Percentiles rank a stretch among this genome's conserved stretches.
Evolutionary conservation across 768 basidiomycete species (phyloP).

Genomic region (Pilatotrama ljubarskyi): DNA sequence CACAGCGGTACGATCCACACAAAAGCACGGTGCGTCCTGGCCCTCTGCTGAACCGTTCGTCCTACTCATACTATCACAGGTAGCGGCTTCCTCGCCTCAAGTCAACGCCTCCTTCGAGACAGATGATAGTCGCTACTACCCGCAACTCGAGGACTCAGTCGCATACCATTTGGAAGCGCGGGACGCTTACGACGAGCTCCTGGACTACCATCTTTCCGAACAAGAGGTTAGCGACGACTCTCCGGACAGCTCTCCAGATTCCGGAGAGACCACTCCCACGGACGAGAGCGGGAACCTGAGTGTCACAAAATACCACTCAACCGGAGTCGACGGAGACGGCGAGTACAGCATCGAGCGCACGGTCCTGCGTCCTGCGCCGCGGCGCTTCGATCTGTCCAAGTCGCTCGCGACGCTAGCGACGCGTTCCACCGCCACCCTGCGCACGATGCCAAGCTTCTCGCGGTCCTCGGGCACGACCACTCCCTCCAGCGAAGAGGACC

Average conservation of each 20-base stretch:
- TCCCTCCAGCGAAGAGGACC: not conserved
- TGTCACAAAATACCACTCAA: not conserved
- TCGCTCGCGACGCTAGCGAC: slow-evolving; percentile 5
- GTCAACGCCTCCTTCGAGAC: not conserved
- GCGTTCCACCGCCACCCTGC: slow-evolving; percentile 7
- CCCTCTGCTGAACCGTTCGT: no score
- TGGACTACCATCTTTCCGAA: slow-evolving; percentile 3
- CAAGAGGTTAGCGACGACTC: not conserved
- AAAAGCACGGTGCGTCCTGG: slow-evolving; percentile 1
- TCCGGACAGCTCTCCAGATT: not conserved
- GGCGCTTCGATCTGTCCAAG: slow-evolving; percentile 2
- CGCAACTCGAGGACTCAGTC: not conserved
- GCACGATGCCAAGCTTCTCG: not conserved
- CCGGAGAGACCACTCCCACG: not conserved
- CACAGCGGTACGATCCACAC: slow-evolving; percentile 13
- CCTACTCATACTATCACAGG: not conserved
- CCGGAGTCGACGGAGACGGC: slow-evolving; percentile 8
- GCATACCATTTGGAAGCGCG: not conserved
- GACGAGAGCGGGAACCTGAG: not conserved
- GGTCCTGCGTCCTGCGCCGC: slow-evolving; percentile 11
- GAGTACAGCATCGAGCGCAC: slow-evolving; percentile 13
- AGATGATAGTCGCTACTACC: not conserved
- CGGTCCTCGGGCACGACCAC: not conserved
- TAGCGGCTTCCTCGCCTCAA: not conserved
- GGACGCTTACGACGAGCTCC: slow-evolving; percentile 3